Evolutionary conservation across 2,329 filamentous ascomycete species (phyloP).

Genomic region (Fusarium redolens): DNA sequence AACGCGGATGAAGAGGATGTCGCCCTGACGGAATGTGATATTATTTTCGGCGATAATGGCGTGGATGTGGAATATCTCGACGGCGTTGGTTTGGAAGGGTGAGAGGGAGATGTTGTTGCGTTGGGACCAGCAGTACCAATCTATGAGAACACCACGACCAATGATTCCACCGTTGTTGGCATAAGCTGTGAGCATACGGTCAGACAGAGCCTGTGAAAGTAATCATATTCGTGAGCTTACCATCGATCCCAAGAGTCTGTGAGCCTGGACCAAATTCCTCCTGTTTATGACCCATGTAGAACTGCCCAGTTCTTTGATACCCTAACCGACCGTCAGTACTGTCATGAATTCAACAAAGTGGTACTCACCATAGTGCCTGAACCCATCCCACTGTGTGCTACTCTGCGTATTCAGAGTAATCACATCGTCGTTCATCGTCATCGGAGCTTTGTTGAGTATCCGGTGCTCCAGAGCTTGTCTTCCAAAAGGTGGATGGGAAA

Average conservation of each 20-base stretch:
- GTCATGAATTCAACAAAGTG: not conserved
- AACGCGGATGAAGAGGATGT: not conserved
- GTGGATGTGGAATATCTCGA: not conserved
- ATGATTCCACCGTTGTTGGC: not conserved
- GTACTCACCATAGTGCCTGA: not conserved
- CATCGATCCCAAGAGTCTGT: not conserved
- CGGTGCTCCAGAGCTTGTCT: not conserved
- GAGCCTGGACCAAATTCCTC: not conserved
- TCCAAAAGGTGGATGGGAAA: not conserved
- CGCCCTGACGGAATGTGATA: not conserved
- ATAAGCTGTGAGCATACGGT: not conserved
- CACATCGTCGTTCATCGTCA: not conserved
- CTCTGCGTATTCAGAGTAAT: not conserved
- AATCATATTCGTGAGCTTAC: not conserved
- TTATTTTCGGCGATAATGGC: not conserved
- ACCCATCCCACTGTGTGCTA: not conserved
- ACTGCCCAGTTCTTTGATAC: not conserved
- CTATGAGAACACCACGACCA: not conserved
- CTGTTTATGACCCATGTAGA: not conserved
- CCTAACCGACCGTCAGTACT: not conserved
- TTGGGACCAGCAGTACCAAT: not conserved
- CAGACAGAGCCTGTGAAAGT: fast-evolving
- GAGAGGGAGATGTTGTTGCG: not conserved
- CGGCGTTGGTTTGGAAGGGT: not conserved
- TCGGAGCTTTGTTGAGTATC: not conserved